Base-by-base conservation (phyloP, 2,329 filamentous ascomycete species). In the Colletotrichum sp. region DNA sequence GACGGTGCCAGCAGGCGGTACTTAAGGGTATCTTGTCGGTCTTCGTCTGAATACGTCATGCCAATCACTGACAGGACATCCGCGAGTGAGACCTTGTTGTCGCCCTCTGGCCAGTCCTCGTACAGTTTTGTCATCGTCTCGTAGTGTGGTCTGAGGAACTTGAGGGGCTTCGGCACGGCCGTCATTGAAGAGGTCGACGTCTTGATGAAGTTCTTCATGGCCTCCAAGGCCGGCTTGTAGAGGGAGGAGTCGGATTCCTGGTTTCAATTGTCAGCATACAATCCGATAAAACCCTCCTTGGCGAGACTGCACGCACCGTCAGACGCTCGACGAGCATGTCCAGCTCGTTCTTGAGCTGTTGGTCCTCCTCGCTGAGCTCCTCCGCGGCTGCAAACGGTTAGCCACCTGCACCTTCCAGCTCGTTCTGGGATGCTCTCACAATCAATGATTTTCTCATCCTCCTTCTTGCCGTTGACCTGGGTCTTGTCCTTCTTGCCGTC, bases 111-210 rank as follows among this genome's bases (percentile, higher is more conserved):
- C 97, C 98, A 99, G 84, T 94, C 92, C 76, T 98, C 96, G 88
- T 98, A 98, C 32, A 96, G 89, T 85, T 94, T 94, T 78, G 94
- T 94, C 83, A 99, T 90, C 73, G 94, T 93, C 86, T 98, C 95
- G 88, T 99, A 99, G 86, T 99, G 96, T 80, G 96, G 97, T 88
- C 97, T 93, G 78, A 99, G 92, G 86, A 99, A 99, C 87, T 99
- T 99, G 81, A 99, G 91, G 39, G 97, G 97, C 88, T 99, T 99
- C 28, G 98, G 97, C 78, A 99, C 97, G 76, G 97, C 97, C 65
- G 97, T 99, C 97, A 99, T 99, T 62, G 98, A 99, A 76, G 96
- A 99, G 79, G 97, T 99, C 76, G 97, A 98, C 72, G 97, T 99
- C 90, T 98, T 99, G 90, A 99, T 99, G 84, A 95, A 98, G 82